phyloP scores from a whole-genome alignment of 2,329 filamentous ascomycete species.

The Diaporthe australafricana region DNA sequence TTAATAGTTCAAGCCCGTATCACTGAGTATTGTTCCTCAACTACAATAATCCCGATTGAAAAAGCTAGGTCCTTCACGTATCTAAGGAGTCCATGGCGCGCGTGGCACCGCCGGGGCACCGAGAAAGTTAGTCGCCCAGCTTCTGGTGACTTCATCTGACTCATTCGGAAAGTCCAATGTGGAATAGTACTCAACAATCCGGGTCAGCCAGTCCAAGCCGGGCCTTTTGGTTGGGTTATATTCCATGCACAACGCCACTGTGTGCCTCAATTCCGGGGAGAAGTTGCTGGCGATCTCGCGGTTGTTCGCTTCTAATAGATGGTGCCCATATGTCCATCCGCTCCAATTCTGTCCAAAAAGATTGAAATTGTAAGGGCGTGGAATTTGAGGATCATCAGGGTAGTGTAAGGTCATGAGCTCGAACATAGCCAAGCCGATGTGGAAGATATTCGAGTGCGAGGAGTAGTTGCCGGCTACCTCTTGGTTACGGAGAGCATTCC shows the following conservation, averaged over 20 bases:
- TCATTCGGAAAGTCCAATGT: neutral
- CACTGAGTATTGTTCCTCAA: too few species aligned
- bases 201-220: neutral
- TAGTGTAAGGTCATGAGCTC: neutral
- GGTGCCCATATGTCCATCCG: slow-evolving; percentile 21
- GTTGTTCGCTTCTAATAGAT: neutral
- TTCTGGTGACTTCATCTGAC: neutral
- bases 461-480: neutral
- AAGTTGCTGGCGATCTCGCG: neutral
- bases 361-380: neutral
- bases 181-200: neutral
- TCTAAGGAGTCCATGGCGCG: neutral
- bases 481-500: neutral
- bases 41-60: neutral
- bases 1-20: too few species aligned
- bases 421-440: slow-evolving; percentile 15
- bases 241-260: slow-evolving; percentile 20
- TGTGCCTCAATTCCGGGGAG: neutral
- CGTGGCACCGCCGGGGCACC: neutral
- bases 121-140: neutral
- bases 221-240: slow-evolving; percentile 3
- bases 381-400: neutral
- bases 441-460: slow-evolving; percentile 20
- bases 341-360: neutral
- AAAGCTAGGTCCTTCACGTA: neutral